phyloP scores from a whole-genome alignment of 192 early-diverging fungal species.

The Ambispora gerdemannii region DNA sequence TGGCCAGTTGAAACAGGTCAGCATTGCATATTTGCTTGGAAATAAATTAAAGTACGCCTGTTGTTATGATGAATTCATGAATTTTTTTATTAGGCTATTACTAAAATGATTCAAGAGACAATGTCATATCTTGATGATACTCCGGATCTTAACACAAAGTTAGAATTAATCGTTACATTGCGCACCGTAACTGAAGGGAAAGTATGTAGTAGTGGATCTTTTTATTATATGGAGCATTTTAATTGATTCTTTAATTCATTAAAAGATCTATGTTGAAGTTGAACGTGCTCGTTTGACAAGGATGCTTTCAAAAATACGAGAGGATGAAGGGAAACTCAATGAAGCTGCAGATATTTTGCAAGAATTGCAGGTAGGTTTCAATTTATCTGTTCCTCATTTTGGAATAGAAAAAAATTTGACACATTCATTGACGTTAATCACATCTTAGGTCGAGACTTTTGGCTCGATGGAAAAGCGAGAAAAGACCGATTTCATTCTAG shows the following conservation, averaged over 20 bases:
- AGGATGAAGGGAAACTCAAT: slow-evolving; percentile 83
- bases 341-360: slow-evolving; percentile 95
- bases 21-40: not conserved
- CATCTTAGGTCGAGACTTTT: slow-evolving; percentile 86
- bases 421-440: no score
- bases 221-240: not conserved
- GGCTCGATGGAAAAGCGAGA: slow-evolving; percentile 98
- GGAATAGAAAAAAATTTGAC: no score
- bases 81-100: slow-evolving; percentile 66
- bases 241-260: not conserved
- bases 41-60: no score
- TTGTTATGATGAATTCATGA: no score
- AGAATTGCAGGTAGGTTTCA: slow-evolving; percentile 73
- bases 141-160: slow-evolving; percentile 73
- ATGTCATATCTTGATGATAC: slow-evolving; percentile 87
- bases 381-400: not conserved
- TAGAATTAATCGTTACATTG: slow-evolving; percentile 92
- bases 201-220: slow-evolving; percentile 42
- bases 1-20: slow-evolving; percentile 85
- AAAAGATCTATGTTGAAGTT: slow-evolving; percentile 96
- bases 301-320: slow-evolving; percentile 83
- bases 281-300: slow-evolving; percentile 93
- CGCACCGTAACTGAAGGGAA: slow-evolving; percentile 96
- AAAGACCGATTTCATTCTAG: slow-evolving; percentile 98
- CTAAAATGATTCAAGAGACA: slow-evolving; percentile 91